Conservation (phyloP, 2,329 filamentous ascomycete genomes). For the Verticillium dahliae region DNA sequence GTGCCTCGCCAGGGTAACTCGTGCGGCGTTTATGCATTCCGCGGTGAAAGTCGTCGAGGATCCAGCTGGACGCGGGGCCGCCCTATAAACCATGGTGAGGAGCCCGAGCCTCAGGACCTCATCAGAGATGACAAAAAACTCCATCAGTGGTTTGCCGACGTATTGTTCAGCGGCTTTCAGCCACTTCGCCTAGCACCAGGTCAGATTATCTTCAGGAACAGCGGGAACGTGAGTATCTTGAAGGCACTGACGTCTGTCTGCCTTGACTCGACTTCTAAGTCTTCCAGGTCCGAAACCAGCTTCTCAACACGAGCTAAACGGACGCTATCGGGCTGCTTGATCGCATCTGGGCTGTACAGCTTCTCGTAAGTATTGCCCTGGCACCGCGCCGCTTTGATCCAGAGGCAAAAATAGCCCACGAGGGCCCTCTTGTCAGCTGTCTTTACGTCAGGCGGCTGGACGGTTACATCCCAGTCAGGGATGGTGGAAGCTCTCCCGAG, state of each 20-base stretch:
- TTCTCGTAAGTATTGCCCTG: slow-evolving; percentile 50
- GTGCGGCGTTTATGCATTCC: slow-evolving; percentile 34
- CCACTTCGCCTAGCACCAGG: slow-evolving; percentile 4
- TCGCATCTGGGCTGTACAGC: slow-evolving; percentile 39
- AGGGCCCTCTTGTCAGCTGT: slow-evolving; percentile 20
- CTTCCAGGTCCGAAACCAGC: slow-evolving; percentile 22
- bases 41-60: slow-evolving; percentile 28
- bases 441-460: slow-evolving; percentile 24
- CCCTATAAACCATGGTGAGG: slow-evolving; percentile 36
- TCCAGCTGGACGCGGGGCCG: slow-evolving; percentile 20
- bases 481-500: slow-evolving; percentile 46
- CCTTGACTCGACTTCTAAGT: slow-evolving; percentile 20
- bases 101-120: slow-evolving; percentile 34
- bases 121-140: slow-evolving; percentile 29
- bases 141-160: slow-evolving; percentile 22
- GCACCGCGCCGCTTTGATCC: slow-evolving; percentile 45
- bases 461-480: slow-evolving; percentile 50
- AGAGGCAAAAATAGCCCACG: slow-evolving; percentile 33
- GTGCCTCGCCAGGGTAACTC: slow-evolving; percentile 32
- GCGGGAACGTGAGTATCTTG: background rate
- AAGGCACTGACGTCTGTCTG: slow-evolving; percentile 10
- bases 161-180: slow-evolving; percentile 1
- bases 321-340: slow-evolving; percentile 23
- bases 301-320: slow-evolving; percentile 24
- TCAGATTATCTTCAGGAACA: background rate